A percentile compares a stretch with the other conserved stretches of the same genome.
Evolutionary conservation across 345 rosid species (phyloP).

Genomic region (Viola odorata): DNA sequence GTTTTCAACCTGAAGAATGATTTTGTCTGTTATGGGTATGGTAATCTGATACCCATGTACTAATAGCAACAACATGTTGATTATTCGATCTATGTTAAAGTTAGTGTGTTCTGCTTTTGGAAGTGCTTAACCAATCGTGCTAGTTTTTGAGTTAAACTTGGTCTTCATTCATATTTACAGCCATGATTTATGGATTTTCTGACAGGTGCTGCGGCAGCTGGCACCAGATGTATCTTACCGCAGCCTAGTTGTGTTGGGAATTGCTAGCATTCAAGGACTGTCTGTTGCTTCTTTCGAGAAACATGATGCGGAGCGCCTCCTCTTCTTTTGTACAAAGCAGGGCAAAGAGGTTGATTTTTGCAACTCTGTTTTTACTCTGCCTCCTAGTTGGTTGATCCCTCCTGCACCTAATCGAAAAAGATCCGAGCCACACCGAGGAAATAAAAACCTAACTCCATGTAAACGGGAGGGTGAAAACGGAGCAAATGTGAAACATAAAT

Average conservation of each 20-base stretch:
- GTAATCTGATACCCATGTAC: too few species aligned
- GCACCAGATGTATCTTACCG: constrained; percentile 92
- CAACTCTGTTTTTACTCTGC: constrained; percentile 29
- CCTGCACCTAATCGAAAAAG: constrained; percentile 76
- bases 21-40: too few species aligned
- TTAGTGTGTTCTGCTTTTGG: background rate
- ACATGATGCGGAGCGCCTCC: constrained; percentile 88
- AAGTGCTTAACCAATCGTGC: background rate
- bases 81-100: too few species aligned
- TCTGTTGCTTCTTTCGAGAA: constrained; percentile 96
- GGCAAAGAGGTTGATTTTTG: constrained; percentile 31
- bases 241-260: constrained; percentile 83
- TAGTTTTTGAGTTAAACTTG: background rate
- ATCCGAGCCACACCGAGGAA: constrained; percentile 47
- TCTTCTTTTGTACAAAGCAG: constrained; percentile 61
- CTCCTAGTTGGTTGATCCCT: constrained; percentile 78
- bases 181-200: constrained; percentile 17
- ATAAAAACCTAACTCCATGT: constrained; percentile 29
- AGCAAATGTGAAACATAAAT: constrained; percentile 39
- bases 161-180: background rate
- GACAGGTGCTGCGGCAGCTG: constrained; percentile 83
- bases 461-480: constrained; percentile 49
- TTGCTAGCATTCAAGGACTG: constrained; percentile 93
- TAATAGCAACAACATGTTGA: too few species aligned
- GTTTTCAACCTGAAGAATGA: too few species aligned